phyloP scores from a whole-genome alignment of 306 rosid genomes.

The Dryas octopetala region DNA sequence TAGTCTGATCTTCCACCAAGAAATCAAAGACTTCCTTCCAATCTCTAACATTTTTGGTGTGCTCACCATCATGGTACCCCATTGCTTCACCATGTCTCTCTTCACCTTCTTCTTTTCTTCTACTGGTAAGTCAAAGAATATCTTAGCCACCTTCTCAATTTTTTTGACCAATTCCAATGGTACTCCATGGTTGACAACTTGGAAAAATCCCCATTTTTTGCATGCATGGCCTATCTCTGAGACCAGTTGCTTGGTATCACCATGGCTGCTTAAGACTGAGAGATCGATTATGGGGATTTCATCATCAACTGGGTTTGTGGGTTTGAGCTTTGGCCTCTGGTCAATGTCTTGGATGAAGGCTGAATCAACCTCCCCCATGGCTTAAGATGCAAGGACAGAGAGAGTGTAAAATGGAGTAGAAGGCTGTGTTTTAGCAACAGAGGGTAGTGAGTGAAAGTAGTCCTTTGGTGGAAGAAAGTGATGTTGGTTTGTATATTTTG shows the following conservation, averaged over 20 bases:
- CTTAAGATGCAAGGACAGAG: not conserved
- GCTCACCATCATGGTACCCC: conserved; percentile 74
- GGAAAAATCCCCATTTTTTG: conserved; percentile 82
- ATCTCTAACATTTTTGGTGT: conserved; percentile 77
- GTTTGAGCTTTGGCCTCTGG: conserved; percentile 44
- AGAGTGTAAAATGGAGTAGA: conserved; percentile 33
- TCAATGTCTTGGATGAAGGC: conserved; percentile 56
- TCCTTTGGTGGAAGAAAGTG: not conserved
- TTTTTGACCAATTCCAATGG: conserved; percentile 36
- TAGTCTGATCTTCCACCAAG: conserved; percentile 50
- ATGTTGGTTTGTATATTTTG: not conserved
- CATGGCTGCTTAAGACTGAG: conserved; percentile 27
- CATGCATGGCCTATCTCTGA: conserved; percentile 61
- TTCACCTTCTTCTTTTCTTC: conserved; percentile 60
- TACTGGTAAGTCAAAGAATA: conserved; percentile 37
- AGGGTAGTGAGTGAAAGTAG: not conserved
- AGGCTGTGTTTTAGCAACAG: conserved; percentile 20
- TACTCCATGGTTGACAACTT: conserved; percentile 70
- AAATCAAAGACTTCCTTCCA: conserved; percentile 92
- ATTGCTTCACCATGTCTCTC: conserved; percentile 52
- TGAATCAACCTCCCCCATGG: conserved; percentile 61
- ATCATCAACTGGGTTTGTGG: conserved; percentile 19
- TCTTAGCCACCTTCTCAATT: conserved; percentile 42
- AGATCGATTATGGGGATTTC: conserved; percentile 63
- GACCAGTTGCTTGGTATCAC: conserved; percentile 18